A percentile compares a stretch with the other conserved stretches of the same genome.
Conservation (phyloP, 2,329 filamentous ascomycete genomes). For the Penicillium concentricum region DNA sequence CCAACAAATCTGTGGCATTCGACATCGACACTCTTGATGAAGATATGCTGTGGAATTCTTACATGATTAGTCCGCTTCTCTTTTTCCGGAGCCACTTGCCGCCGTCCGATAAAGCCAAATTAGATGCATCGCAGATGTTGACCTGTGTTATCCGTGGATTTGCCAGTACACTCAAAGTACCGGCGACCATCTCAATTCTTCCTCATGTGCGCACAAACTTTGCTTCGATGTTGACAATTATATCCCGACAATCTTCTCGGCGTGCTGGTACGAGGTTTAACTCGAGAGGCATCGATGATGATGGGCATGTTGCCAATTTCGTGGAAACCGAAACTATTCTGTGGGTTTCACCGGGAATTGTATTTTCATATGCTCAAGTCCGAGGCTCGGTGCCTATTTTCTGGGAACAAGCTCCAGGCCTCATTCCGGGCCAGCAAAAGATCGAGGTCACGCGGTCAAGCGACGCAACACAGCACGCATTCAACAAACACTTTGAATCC, state of each 20-base stretch:
- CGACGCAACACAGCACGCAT: slow-evolving; percentile 89
- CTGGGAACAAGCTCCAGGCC: slow-evolving; percentile 89
- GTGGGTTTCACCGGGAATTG: slow-evolving; percentile 72
- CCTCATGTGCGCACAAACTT: slow-evolving; percentile 65
- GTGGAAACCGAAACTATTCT: slow-evolving; percentile 97
- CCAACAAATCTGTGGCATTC: slow-evolving; percentile 73
- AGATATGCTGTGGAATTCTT: slow-evolving; percentile 95
- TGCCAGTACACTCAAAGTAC: slow-evolving; percentile 81
- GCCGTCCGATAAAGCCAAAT: slow-evolving; percentile 67
- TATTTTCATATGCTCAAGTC: slow-evolving; percentile 92
- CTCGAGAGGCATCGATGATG: slow-evolving; percentile 93
- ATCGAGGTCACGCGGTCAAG: slow-evolving; percentile 84
- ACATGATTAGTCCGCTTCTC: slow-evolving; percentile 92
- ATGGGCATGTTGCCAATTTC: slow-evolving; percentile 96
- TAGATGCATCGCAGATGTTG: slow-evolving; percentile 85
- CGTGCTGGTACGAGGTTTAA: slow-evolving; percentile 95
- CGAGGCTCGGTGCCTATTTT: slow-evolving; percentile 93
- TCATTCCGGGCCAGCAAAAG: slow-evolving; percentile 90
- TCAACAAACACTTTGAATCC: slow-evolving; percentile 91
- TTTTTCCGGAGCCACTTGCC: slow-evolving; percentile 82
- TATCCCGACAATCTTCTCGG: slow-evolving; percentile 85
- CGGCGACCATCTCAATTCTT: slow-evolving; percentile 70
- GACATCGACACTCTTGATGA: slow-evolving; percentile 92
- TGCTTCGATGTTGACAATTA: slow-evolving; percentile 81
- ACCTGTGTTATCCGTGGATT: slow-evolving; percentile 95